These are phyloP conservation scores for Starmerella tilneyi DNA, from an alignment of 805 yeast genomes.

Conservation along the genomic window DNA sequence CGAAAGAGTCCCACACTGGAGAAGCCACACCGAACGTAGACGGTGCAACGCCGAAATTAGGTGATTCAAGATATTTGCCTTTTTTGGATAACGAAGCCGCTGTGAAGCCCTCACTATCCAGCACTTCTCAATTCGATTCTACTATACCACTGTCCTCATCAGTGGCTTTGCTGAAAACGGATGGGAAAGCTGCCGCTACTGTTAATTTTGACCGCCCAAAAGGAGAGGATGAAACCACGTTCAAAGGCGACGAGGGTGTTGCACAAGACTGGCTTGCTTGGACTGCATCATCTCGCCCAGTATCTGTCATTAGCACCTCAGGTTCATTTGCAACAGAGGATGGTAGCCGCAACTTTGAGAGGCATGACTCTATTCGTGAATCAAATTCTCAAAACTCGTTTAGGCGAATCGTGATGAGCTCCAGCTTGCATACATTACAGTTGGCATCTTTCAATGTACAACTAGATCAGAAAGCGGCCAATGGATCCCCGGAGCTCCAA, in stretches of 20 bases:
- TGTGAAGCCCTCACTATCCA: neutral
- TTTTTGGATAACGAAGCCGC: slow-evolving; percentile 14
- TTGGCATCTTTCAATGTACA: slow-evolving; percentile 29
- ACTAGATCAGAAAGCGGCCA: slow-evolving; percentile 24
- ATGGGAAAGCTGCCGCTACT: neutral
- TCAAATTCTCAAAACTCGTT: slow-evolving; percentile 19
- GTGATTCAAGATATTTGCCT: slow-evolving; percentile 8
- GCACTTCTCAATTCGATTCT: neutral
- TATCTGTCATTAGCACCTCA: slow-evolving; percentile 12
- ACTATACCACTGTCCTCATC: neutral
- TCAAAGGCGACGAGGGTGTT: slow-evolving; percentile 12
- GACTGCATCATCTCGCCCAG: slow-evolving; percentile 17
- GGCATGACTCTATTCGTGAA: slow-evolving; percentile 9
- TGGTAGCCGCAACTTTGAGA: neutral
- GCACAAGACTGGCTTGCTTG: slow-evolving; percentile 21
- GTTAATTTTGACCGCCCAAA: neutral
- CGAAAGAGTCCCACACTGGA: slow-evolving; percentile 4
- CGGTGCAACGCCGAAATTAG: too few species aligned
- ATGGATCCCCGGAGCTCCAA: neutral
- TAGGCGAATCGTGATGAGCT: slow-evolving; percentile 24
- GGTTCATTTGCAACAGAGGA: neutral
- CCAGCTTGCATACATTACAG: slow-evolving; percentile 28
- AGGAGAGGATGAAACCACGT: neutral
- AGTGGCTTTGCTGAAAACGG: neutral
- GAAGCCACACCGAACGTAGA: slow-evolving; percentile 24